Evolutionary conservation across 108 stramenopile genomes (phyloP).

Genomic region (Skeletonema marinoi): DNA sequence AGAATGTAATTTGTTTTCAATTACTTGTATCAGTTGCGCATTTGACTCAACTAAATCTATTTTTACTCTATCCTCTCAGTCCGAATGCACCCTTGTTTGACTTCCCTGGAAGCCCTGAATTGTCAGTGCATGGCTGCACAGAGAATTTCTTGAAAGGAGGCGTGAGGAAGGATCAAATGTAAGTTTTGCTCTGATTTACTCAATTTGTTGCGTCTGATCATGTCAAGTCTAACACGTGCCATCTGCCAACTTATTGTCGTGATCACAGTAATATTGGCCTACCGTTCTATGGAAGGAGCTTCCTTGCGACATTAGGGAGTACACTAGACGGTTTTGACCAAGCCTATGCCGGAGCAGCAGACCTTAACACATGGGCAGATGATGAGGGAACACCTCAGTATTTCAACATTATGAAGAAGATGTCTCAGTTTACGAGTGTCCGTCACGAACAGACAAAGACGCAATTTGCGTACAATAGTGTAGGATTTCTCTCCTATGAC

Average conservation of each 20-base stretch:
- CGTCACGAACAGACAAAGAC: conserved; percentile 44
- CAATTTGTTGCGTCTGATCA: background rate
- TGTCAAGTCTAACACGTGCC: background rate
- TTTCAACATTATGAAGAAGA: conserved; percentile 34
- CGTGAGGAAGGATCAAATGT: conserved; percentile 8
- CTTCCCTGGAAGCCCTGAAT: conserved; percentile 9
- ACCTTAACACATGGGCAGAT: conserved; percentile 19
- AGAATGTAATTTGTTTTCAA: too few relatives aligned
- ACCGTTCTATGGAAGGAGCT: conserved; percentile 35
- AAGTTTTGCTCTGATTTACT: conserved; percentile 1
- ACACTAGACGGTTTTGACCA: conserved; percentile 27
- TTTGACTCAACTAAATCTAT: too few relatives aligned
- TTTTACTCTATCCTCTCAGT: background rate
- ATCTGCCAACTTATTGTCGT: conserved; percentile 1
- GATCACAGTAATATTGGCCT: conserved; percentile 22
- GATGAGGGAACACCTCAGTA: conserved; percentile 52
- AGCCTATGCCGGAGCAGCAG: conserved; percentile 14
- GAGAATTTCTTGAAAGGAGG: conserved; percentile 35
- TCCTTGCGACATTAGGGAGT: conserved; percentile 1
- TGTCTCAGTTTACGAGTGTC: conserved; percentile 21
- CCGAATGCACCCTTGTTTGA: conserved; percentile 36
- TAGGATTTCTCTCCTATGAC: conserved; percentile 36
- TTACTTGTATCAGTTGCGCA: too few relatives aligned
- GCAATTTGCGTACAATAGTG: conserved; percentile 18
- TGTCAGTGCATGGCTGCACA: conserved; percentile 33